Conservation (phyloP, 306 rosid genomes). For the Malus sieversii region DNA sequence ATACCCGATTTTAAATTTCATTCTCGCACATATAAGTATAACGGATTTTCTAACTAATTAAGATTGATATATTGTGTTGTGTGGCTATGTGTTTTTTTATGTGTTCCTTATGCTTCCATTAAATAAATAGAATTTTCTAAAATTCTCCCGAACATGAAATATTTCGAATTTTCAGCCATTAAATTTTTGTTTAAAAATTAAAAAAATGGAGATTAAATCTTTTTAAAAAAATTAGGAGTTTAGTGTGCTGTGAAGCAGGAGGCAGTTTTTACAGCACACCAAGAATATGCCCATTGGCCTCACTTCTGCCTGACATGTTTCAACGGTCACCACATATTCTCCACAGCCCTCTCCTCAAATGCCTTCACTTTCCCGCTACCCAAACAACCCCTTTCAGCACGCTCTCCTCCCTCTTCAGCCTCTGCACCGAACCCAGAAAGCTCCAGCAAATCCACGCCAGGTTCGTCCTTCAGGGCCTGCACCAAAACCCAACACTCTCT, state of each 20-base stretch:
- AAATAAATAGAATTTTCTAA: too few relatives aligned
- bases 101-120: too few relatives aligned
- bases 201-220: too few relatives aligned
- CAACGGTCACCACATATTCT: constrained; percentile 10
- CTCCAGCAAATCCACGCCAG: constrained; percentile 61
- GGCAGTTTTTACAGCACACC: not conserved
- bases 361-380: constrained; percentile 20
- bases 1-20: too few relatives aligned
- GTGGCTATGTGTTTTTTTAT: too few relatives aligned
- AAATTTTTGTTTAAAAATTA: too few relatives aligned
- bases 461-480: constrained; percentile 61
- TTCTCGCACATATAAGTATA: too few relatives aligned
- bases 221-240: fast-evolving
- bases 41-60: too few relatives aligned
- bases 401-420: constrained; percentile 38
- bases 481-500: constrained; percentile 54
- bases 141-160: too few relatives aligned
- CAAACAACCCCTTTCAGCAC: constrained; percentile 38
- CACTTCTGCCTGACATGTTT: constrained; percentile 19
- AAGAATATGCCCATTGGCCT: not conserved
- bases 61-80: fast-evolving
- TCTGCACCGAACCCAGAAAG: constrained; percentile 50
- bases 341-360: constrained; percentile 11
- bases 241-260: too few relatives aligned
- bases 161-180: too few relatives aligned